Evolutionary conservation across 1,284 basidiomycete species (phyloP), one percentile per base, ranked within the genome.

Genomic region (Wolfiporia cocos): DNA sequence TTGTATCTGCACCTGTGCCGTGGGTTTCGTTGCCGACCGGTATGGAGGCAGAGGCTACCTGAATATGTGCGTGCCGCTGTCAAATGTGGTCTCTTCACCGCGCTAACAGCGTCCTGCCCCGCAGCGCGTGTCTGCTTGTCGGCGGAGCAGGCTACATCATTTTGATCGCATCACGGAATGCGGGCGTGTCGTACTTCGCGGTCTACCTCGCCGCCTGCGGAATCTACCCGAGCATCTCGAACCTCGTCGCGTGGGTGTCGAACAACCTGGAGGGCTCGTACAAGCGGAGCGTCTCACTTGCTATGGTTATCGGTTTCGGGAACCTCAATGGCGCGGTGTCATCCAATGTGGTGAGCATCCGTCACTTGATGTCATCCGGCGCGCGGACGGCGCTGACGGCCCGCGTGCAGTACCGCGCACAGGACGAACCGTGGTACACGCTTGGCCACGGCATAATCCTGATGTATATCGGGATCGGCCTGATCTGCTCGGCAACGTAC

Each of bases 151-250:
- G 80, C n/a, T 87, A 86, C 53, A 75, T 85, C 43, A 83, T 86
- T 37, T 66, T 87, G 18, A 69, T 85, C 15, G 58, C 61, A 11
- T 86, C 82, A 15, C 69, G 74, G 37, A 81, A 65, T 48, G 68
- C 81, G 0, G 71, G 74, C 1, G 61, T 87, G 7, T 84, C 81
- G 2, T 87, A 87, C 57, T 73, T 82, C 44, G 81, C 76, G 17
- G 76, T 81, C 30, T 87, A 76, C 58, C 62, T 86, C 48, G 81
- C 81, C n/a, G 76, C 81, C 42, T 75, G 79, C 52, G 83, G 82
- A 21, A 85, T 86, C 46, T 87, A 83, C 56, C 81, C 83, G 4
- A 69, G 76, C 36, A 81, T 86, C 49, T 69, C 83, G 21, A 86
- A 86, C 61, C 75, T 79, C 3, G 71, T 82, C 49, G 79, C 83